Base-by-base conservation (phyloP, 331 rosid genomes). In the Quercus phellos region DNA sequence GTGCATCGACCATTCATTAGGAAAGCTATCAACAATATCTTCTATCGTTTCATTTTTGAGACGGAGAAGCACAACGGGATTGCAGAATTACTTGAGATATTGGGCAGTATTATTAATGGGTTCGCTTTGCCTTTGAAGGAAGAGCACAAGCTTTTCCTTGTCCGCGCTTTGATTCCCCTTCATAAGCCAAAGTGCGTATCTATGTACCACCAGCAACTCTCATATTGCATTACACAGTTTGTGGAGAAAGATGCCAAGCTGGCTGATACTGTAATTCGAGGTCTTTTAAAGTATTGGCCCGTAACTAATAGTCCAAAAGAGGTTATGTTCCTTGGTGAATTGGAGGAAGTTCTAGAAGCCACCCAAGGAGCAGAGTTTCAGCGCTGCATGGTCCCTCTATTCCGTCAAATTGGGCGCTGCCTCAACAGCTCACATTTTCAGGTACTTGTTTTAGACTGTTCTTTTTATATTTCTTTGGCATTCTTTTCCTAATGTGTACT, bases 51-150 rank as follows among this genome's bases (percentile, higher is more conserved):
- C 83, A 80, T 91, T 60, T 91, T 91, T 70, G 97, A 91, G 89
- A 91, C 92, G 27, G 91, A 91, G 74, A 91, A 82, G 85, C 97
- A 91, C 83, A 89, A 82, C 81, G 97, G 97, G 71, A 83, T 91
- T 59, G 94, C 91, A 3, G 97, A 91, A 77, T 81, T 91, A 88
- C 87, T 91, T 43, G 97, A 91, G 80, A 91, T 91, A 63, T 77
- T 91, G 81, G 96, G 96, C 72, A 91, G 96, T 77, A 88, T 91
- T 66, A 83, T 91, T 74, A 91, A 91, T 60, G 97, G 97, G 17
- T 91, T 91, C 69, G 94, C 97, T 80, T 85, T 91, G 74, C 97
- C 97, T 70, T 84, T 91, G 80, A 91, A 91, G 83, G 97, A 90
- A 85, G 94, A 91, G 83, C 97, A 91, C 86, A 91, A 90, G 84